Percentiles rank a stretch among this genome's conserved stretches.
phyloP scores from a whole-genome alignment of 1,139 yeast species.

The Taphrina wiesneri region DNA sequence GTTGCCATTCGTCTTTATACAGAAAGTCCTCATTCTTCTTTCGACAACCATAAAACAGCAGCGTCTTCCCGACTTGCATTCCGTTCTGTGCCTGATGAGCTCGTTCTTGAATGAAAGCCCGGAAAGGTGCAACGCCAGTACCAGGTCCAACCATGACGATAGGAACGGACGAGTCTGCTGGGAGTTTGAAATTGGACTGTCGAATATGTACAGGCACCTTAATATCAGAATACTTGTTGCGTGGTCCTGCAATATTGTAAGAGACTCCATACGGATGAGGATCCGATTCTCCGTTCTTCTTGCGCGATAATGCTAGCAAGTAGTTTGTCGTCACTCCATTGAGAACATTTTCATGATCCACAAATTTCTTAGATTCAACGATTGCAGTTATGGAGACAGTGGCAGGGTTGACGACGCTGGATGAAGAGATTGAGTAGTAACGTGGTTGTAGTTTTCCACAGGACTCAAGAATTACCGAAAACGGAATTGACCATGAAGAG shows the following conservation, averaged over 20 bases:
- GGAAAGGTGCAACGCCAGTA: constrained; percentile 95
- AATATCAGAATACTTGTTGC: constrained; percentile 55
- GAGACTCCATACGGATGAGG: constrained; percentile 51
- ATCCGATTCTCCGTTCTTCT: constrained; percentile 51
- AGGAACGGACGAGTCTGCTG: constrained; percentile 81
- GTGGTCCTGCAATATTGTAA: constrained; percentile 81
- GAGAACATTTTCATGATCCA: constrained; percentile 51
- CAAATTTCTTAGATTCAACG: constrained; percentile 67
- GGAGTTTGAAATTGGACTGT: constrained; percentile 91
- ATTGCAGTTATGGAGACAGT: constrained; percentile 78
- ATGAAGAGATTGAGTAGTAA: constrained; percentile 93
- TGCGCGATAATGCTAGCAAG: constrained; percentile 69
- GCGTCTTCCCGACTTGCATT: constrained; percentile 64
- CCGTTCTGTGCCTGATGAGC: constrained; percentile 53
- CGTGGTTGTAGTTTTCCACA: constrained; percentile 86
- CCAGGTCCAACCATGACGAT: constrained; percentile 96
- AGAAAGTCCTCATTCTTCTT: constrained; percentile 39
- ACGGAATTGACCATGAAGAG: constrained; percentile 64
- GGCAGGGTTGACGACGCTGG: constrained; percentile 74
- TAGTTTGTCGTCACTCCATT: constrained; percentile 92
- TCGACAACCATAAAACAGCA: constrained; percentile 69
- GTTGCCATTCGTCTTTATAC: constrained; percentile 42
- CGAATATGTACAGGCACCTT: constrained; percentile 90
- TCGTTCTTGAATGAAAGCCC: constrained; percentile 89
- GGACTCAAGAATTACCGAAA: constrained; percentile 78